Conservation (phyloP, 2,329 filamentous ascomycete genomes). For the Cladosporium halotolerans region DNA sequence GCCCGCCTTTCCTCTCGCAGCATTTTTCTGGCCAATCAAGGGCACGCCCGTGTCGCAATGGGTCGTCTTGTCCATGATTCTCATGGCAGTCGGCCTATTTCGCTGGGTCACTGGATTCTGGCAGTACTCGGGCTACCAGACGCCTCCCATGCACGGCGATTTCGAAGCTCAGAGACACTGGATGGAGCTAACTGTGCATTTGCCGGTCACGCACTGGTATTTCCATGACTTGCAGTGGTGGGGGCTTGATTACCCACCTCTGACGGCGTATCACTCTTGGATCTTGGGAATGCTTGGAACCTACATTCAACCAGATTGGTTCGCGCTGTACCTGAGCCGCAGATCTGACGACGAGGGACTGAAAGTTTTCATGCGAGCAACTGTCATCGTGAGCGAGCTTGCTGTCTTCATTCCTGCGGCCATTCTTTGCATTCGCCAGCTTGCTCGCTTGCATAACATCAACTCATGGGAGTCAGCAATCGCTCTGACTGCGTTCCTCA, state of each 20-base stretch:
- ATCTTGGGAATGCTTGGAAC: conserved; percentile 78
- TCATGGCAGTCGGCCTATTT: conserved; percentile 88
- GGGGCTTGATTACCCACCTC: conserved; percentile 94
- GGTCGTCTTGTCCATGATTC: conserved; percentile 77
- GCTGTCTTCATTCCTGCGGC: conserved; percentile 79
- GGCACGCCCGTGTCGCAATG: conserved; percentile 74
- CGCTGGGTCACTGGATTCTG: conserved; percentile 88
- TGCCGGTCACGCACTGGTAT: conserved; percentile 94
- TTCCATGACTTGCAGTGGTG: conserved; percentile 96
- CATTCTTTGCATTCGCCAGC: conserved; percentile 78
- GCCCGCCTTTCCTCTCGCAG: conserved; percentile 81
- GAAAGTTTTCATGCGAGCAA: conserved; percentile 94
- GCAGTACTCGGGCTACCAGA: conserved; percentile 84
- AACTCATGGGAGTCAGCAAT: conserved; percentile 73
- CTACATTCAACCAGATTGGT: conserved; percentile 77
- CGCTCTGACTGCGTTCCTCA: conserved; percentile 79
- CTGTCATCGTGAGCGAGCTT: conserved; percentile 86
- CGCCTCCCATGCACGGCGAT: conserved; percentile 88
- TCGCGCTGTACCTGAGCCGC: conserved; percentile 74
- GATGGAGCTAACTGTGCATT: conserved; percentile 91
- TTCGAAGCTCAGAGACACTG: conserved; percentile 97
- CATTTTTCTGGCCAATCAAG: conserved; percentile 90
- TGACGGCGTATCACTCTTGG: conserved; percentile 99
- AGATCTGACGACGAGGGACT: conserved; percentile 71
- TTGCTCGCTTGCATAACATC: conserved; percentile 68